Percentiles rank a stretch among this genome's conserved stretches.
phyloP scores from a whole-genome alignment of 192 early-diverging fungal species.

The Spinellus fusiger region DNA sequence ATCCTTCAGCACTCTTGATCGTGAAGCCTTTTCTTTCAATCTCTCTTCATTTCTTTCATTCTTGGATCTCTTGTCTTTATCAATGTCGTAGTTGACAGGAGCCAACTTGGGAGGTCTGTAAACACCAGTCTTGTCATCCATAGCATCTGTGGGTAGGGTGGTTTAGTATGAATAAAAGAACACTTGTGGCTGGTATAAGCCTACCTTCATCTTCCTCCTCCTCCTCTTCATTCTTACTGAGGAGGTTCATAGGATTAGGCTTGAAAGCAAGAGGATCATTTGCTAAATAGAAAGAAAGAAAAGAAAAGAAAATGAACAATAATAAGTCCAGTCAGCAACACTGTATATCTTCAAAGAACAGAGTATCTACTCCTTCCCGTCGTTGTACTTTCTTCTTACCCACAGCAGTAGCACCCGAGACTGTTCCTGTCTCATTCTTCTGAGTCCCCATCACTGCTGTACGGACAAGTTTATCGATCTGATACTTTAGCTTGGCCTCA shows the following conservation, averaged over 20 bases:
- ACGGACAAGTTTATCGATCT: conserved; percentile 90
- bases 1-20: conserved; percentile 82
- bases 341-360: background rate
- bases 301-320: background rate
- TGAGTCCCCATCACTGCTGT: conserved; percentile 48
- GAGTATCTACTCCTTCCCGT: background rate
- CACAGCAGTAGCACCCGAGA: background rate
- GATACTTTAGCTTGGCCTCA: conserved; percentile 92
- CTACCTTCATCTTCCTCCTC: conserved; percentile 24
- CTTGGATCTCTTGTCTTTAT: conserved; percentile 43
- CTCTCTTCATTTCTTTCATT: conserved; percentile 57
- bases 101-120: conserved; percentile 84
- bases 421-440: conserved; percentile 7
- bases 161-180: background rate
- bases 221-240: conserved; percentile 33
- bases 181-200: background rate
- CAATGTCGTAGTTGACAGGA: conserved; percentile 82
- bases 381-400: background rate
- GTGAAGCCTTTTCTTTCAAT: conserved; percentile 60
- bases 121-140: conserved; percentile 47
- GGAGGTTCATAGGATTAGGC: conserved; percentile 75
- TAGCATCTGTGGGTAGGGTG: conserved; percentile 20
- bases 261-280: conserved; percentile 86
- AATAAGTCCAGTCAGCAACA: background rate
- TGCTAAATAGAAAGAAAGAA: conserved; percentile 6